Evolutionary conservation across 106 monocot species (phyloP), one percentile per base, ranked within the genome.

Genomic region (Dendrobium chrysotoxum): DNA sequence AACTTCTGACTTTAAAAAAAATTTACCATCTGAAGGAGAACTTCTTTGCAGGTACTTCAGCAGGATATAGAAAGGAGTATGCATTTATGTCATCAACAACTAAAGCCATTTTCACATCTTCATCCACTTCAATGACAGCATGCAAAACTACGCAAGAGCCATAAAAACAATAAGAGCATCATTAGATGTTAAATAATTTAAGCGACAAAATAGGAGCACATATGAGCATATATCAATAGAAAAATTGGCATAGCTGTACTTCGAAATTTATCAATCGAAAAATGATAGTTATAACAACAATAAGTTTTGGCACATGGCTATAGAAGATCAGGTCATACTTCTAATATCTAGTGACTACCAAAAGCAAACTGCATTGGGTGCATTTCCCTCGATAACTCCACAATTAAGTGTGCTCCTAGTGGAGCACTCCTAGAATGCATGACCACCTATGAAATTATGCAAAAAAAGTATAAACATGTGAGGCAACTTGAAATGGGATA

Each of bases 11-110:
- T 65, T 23, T 35, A 35, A 65, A 42, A 17, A 54, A 55, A 18
- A 66, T 46, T 65, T 88, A 98, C 95, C 98, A 98, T 93, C 88
- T 95, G 82, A 98, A 95, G 9, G 79, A 55, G 53, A 94, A 79
- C 35, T 87, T 93, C 87, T 88, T 95, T 17, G 75, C 82, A 77
- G 94, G 91, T 23, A 92, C 72, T 80, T 89, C 91, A 42, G 84
- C 66, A 26, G 98, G 95, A 79, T 90, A 98, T 4, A 82, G 75
- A 85, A 89, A 98, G 80, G 91, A 91, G 71, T 91, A 98, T 65
- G 95, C 98, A 87, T 98, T 98, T 81, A 90, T 87, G n/a, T 93
- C 95, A 88, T 98, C 95, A n/a, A 88, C 82, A 39, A 87, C 46
- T 68, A 80, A 72, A 75, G 81, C 88, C 89, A 86, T 88, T 84